Evolutionary conservation across 2,329 filamentous ascomycete species (phyloP), one percentile per base, ranked within the genome.

Genomic region (Colletotrichum lupini): DNA sequence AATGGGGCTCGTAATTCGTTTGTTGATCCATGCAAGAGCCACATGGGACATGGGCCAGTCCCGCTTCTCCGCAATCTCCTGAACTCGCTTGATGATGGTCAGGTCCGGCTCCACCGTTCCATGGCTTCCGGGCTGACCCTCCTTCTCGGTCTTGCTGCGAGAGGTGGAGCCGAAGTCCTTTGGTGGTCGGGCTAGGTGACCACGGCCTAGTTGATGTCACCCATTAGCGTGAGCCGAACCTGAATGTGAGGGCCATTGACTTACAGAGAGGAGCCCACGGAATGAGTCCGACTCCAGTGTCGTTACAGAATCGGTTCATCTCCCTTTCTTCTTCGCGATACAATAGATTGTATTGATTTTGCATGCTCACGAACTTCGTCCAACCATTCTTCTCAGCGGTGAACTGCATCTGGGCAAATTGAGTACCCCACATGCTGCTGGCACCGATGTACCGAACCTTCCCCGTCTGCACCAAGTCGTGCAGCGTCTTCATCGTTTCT

Each of bases 401-500:
- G 68, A 85, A 85, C 74, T 90, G 88, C 78, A 90, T 80, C 66
- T 80, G 81, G 56, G 84, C 83, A 75, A 88, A 87, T 74, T 89
- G 83, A 76, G 84, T 86, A 0, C 85, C 81, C 77, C 83, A 83
- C 85, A 87, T 88, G 62, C 81, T 84, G 46, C 82, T 84, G n/a
- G 86, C 83, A 2, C 88, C 88, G 28, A 90, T 85, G 75, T 89
- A 90, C 2, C 86, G 82, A 0, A 91, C 89, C 78, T 89, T 90
- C 0, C 90, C 90, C 4, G 82, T 85, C 75, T 87, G 83, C 0
- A 92, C 84, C 0, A 92, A 83, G 76, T 92, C 89, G 74, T 92
- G 88, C n/a, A 91, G 80, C 8, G 88, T 88, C 77, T 86, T 85
- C 90, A 92, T 91, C n/a, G 89, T 91, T 80, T 92, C 90, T 76